A percentile compares a stretch with the other conserved stretches of the same genome.
Conservation (phyloP, 768 basidiomycete genomes). For the Hygrophorus pudorinus region DNA sequence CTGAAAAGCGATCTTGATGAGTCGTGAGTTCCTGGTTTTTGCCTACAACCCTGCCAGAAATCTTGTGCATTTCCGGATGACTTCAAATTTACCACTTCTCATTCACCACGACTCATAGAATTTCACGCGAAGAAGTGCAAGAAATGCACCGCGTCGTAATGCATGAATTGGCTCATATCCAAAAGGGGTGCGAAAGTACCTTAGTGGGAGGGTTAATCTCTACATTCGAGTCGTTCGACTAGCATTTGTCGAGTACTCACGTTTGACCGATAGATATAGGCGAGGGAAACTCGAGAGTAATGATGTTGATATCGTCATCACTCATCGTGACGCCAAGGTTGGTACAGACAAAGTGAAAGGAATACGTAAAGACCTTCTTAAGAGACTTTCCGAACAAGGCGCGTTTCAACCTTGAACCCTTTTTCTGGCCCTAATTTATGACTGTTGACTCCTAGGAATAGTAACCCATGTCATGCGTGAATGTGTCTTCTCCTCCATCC, state of each 20-base stretch:
- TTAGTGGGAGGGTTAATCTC: conserved; percentile 70
- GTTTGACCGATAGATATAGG: conserved; percentile 48
- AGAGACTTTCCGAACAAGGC: conserved; percentile 49
- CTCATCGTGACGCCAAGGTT: conserved; percentile 42
- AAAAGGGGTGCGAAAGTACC: conserved; percentile 60
- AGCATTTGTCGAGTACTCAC: not conserved
- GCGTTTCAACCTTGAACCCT: conserved; percentile 9
- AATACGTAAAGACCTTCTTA: conserved; percentile 51
- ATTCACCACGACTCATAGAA: conserved; percentile 17
- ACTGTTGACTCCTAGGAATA: conserved; percentile 33
- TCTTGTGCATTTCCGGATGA: not conserved
- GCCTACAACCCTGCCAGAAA: not conserved
- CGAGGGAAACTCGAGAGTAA: conserved; percentile 74
- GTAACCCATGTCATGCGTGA: conserved; percentile 81
- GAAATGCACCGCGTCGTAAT: conserved; percentile 63
- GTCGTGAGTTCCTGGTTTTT: not conserved
- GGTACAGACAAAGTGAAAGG: conserved; percentile 44
- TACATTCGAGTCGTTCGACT: not conserved
- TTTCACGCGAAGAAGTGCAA: conserved; percentile 68
- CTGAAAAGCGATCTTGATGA: conserved; percentile 45
- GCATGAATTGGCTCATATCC: conserved; percentile 51
- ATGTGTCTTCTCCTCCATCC: not conserved
- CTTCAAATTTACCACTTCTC: not conserved
- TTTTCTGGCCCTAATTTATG: not conserved
- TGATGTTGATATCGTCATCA: conserved; percentile 87